Evolutionary conservation across 2,329 filamentous ascomycete species (phyloP).

Genomic region (Fusarium multiceps): DNA sequence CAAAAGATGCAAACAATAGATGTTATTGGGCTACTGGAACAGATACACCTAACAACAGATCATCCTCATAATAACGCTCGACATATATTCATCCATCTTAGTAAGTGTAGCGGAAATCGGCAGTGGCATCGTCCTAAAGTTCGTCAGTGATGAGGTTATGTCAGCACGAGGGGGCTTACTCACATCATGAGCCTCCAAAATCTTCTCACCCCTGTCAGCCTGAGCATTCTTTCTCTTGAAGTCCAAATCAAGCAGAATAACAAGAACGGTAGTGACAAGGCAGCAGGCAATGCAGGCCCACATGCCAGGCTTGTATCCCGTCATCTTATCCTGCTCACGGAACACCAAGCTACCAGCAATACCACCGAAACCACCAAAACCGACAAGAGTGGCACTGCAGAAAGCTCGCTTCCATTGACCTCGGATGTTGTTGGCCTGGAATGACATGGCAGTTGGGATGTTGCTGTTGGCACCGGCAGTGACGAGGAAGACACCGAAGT

Average conservation of each 20-base stretch:
- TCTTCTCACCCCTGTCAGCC: constrained; percentile 65
- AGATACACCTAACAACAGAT: constrained; percentile 17
- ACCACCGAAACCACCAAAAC: constrained; percentile 80
- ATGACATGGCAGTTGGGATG: constrained; percentile 78
- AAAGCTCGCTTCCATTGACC: constrained; percentile 91
- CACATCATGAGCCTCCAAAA: constrained; percentile 63
- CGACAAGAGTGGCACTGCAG: constrained; percentile 79
- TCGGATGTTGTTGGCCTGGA: constrained; percentile 88
- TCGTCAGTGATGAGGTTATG: constrained; percentile 23
- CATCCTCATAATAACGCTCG: not conserved
- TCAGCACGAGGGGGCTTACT: constrained; percentile 43
- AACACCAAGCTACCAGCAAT: constrained; percentile 82
- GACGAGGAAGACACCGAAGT: constrained; percentile 81
- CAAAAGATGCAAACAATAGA: constrained; percentile 13
- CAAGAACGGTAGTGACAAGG: constrained; percentile 59
- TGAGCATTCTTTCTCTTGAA: constrained; percentile 60
- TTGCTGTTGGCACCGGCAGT: constrained; percentile 83
- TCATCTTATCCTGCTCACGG: constrained; percentile 63
- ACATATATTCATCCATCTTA: constrained; percentile 27
- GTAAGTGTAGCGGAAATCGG: constrained; percentile 53
- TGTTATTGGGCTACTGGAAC: constrained; percentile 12
- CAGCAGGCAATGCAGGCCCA: constrained; percentile 66
- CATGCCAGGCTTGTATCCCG: constrained; percentile 65
- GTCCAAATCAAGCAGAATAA: constrained; percentile 53
- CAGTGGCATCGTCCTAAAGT: constrained; percentile 42